Conservation (phyloP, 2,329 filamentous ascomycete species). For the Pezicula carpinea region DNA sequence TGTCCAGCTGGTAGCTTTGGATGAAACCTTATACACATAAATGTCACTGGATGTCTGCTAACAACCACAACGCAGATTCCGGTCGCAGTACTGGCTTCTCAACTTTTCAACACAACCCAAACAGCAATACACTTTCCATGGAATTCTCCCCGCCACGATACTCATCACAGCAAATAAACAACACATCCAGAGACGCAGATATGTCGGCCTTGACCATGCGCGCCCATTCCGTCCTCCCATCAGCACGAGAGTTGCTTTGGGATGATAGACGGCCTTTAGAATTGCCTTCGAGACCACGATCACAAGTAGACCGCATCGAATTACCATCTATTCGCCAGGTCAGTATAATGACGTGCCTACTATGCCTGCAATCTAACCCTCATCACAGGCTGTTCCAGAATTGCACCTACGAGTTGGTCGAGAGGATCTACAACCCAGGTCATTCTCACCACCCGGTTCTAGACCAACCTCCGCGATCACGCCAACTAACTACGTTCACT, state of each 20-base stretch:
- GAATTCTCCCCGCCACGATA: conserved; percentile 10
- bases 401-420: conserved; percentile 5
- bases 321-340: conserved; percentile 20
- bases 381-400: conserved; percentile 13
- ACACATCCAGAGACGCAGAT: background rate
- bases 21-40: background rate
- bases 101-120: conserved; percentile 1
- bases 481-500: conserved; percentile 1
- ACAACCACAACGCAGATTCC: conserved; percentile 7
- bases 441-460: conserved; percentile 6
- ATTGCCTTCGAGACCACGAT: conserved; percentile 7
- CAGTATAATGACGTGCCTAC: background rate
- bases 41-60: conserved; percentile 9
- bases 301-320: conserved; percentile 10
- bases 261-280: conserved; percentile 7
- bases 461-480: background rate
- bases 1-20: background rate
- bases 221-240: conserved; percentile 7
- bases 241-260: conserved; percentile 8
- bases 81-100: conserved; percentile 3
- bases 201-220: conserved; percentile 14
- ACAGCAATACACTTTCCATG: conserved; percentile 10
- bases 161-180: conserved; percentile 4
- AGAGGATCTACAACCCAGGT: conserved; percentile 3
- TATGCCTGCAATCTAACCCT: conserved; percentile 1